Evolutionary conservation across 1,284 basidiomycete species (phyloP).

Genomic region (Agroathelia rolfsii): DNA sequence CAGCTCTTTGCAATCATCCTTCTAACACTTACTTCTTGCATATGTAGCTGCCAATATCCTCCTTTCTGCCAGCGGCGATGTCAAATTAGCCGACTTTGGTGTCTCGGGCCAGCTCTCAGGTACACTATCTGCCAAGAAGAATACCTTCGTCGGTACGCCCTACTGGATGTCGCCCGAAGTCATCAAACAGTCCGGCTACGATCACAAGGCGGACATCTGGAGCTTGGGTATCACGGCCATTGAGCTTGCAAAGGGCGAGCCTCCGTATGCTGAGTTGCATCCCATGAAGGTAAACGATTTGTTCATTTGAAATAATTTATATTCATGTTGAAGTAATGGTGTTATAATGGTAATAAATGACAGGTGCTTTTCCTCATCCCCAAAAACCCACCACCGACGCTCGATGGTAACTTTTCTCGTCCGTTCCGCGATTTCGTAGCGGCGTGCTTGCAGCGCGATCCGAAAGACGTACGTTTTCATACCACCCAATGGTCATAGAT

Average conservation of each 20-base stretch:
- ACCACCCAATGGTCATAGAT: too few species aligned
- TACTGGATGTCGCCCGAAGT: constrained; percentile 99
- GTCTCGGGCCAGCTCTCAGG: constrained; percentile 98
- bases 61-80: constrained; percentile 88
- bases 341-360: constrained; percentile 2
- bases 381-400: constrained; percentile 88
- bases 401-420: constrained; percentile 85
- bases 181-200: constrained; percentile 98
- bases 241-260: constrained; percentile 94
- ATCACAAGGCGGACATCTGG: constrained; percentile 98
- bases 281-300: constrained; percentile 80
- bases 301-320: neutral
- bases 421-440: constrained; percentile 92
- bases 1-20: constrained; percentile 1
- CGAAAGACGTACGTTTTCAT: constrained; percentile 60
- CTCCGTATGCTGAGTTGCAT: constrained; percentile 94
- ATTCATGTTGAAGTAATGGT: neutral
- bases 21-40: constrained; percentile 2
- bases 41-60: constrained; percentile 90
- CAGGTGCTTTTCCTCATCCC: constrained; percentile 96
- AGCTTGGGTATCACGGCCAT: constrained; percentile 94
- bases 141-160: constrained; percentile 94
- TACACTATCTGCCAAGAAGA: constrained; percentile 96
- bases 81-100: constrained; percentile 98
- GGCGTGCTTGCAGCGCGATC: constrained; percentile 89